Evolutionary conservation across 2,329 filamentous ascomycete species (phyloP), one percentile per base, ranked within the genome.

Genomic region (Penicillium hordei): DNA sequence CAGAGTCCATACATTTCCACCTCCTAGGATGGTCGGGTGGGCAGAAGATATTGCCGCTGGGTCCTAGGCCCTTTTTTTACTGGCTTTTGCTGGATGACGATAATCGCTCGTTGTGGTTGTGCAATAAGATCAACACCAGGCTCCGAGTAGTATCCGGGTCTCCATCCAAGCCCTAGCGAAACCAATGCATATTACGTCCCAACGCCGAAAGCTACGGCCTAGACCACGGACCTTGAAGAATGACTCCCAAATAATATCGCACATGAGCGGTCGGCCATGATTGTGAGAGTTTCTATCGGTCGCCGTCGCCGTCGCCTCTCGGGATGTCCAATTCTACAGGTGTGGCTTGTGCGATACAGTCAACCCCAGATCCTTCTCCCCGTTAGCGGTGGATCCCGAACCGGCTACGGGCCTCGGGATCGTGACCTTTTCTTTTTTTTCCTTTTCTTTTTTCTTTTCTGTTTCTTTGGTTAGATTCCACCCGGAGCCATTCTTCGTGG

Each of bases 21-120:
- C 50, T 63, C 52, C 63, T 61, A 50, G 57, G 43, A 48, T 54
- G 36, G 29, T 58, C 59, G 59, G 59, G 54, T 67, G 65, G 70
- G 67, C 66, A 67, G 68, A 72, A 72, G 61, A 60, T 67, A 73
- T 72, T 72, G 65, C 70, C 71, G 70, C 61, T 66, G 58, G 60
- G 59, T 61, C 60, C 58, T 51, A 40, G 48, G 25, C 44, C 25
- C 62, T 43, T 50, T 61, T 63, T 65, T 65, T 50, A 60, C 59
- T 57, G 50, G 40, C 38, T 63, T 64, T 65, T 44, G 56, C 59
- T 56, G 50, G 21, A 29, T 31, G 43, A 52, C 55, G 54, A 63
- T 50, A 62, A 62, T 57, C 3, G 27, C 31, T 51, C 49, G 48
- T 44, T 46, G 33, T 58, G 15, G 38, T 27, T 34, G 54, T 57